Conservation (phyloP, 2,329 filamentous ascomycete genomes). For the Fusarium coicis region DNA sequence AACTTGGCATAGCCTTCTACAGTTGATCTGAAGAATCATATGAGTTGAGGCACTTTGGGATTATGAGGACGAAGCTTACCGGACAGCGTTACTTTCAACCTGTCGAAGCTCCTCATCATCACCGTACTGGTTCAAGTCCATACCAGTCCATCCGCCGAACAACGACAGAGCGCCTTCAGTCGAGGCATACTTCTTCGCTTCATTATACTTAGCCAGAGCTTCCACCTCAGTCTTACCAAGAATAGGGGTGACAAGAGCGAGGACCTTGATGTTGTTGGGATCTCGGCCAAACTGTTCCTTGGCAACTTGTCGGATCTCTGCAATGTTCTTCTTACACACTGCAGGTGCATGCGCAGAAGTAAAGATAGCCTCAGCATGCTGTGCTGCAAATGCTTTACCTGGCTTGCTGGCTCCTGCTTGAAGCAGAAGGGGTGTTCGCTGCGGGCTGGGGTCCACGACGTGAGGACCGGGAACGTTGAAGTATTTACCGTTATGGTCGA, state of each 20-base stretch:
- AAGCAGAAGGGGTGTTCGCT: conserved; percentile 74
- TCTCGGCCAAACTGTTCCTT: conserved; percentile 65
- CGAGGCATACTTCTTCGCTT: conserved; percentile 69
- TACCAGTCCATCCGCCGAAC: conserved; percentile 79
- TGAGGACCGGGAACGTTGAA: conserved; percentile 73
- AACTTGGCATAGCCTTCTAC: conserved; percentile 67
- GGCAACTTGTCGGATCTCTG: conserved; percentile 70
- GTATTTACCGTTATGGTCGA: conserved; percentile 73
- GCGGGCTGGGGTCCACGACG: conserved; percentile 72
- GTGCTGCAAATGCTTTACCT: conserved; percentile 73
- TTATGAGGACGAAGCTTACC: conserved; percentile 38
- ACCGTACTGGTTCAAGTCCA: conserved; percentile 65
- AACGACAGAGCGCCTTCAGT: conserved; percentile 73
- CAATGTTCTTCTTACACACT: conserved; percentile 69
- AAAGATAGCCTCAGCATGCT: conserved; percentile 78
- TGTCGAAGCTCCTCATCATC: conserved; percentile 73
- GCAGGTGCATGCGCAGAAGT: conserved; percentile 72
- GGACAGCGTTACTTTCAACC: conserved; percentile 71
- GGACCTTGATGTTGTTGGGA: conserved; percentile 71
- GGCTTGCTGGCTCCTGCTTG: conserved; percentile 76
- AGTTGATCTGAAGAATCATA: conserved; percentile 53
- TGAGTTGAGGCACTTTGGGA: not conserved
- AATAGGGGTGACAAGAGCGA: conserved; percentile 73
- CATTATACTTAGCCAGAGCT: conserved; percentile 70
- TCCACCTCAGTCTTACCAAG: conserved; percentile 74